A percentile compares a stretch with the other conserved stretches of the same genome.
These are phyloP conservation scores for Leccinum boreale DNA, from an alignment of 768 basidiomycete genomes.

Conservation along the genomic window DNA sequence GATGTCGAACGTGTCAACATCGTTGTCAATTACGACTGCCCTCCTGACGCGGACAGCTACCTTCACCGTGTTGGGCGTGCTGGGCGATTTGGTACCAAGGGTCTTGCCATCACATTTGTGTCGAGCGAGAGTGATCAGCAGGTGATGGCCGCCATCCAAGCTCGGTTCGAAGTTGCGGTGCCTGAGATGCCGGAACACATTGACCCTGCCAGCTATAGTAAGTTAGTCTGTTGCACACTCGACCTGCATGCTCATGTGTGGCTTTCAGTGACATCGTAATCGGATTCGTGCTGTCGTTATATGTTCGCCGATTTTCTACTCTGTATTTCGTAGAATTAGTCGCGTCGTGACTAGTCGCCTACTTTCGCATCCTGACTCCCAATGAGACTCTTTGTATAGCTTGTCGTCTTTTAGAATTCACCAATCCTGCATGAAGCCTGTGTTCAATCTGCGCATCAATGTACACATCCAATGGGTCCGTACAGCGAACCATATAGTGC, in stretches of 20 bases:
- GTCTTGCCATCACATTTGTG: conserved; percentile 96
- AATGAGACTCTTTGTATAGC: conserved; percentile 42
- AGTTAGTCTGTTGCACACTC: conserved; percentile 32
- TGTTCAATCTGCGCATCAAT: not conserved
- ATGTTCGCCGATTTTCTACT: conserved; percentile 5
- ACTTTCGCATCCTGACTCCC: not conserved
- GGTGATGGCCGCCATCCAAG: conserved; percentile 93
- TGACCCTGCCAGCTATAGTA: conserved; percentile 94
- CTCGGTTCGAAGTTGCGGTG: conserved; percentile 95
- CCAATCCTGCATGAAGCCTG: not conserved
- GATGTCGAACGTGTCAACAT: conserved; percentile 99
- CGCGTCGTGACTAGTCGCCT: conserved; percentile 72
- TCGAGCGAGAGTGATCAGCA: conserved; percentile 89
- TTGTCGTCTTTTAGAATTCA: not conserved
- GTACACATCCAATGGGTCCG: too few relatives aligned
- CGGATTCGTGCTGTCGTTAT: conserved; percentile 12
- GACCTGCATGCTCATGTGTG: not conserved
- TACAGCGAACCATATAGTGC: too few relatives aligned
- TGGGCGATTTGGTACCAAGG: conserved; percentile 98
- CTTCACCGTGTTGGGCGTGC: conserved; percentile 99
- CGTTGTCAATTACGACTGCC: conserved; percentile 98
- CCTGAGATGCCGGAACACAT: conserved; percentile 92
- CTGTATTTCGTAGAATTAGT: conserved; percentile 38
- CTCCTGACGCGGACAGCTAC: conserved; percentile 96
- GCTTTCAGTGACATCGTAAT: conserved; percentile 44